These are phyloP conservation scores for Centaurea solstitialis DNA, from an alignment of 129 eudicot genomes.

Conservation along the genomic window DNA sequence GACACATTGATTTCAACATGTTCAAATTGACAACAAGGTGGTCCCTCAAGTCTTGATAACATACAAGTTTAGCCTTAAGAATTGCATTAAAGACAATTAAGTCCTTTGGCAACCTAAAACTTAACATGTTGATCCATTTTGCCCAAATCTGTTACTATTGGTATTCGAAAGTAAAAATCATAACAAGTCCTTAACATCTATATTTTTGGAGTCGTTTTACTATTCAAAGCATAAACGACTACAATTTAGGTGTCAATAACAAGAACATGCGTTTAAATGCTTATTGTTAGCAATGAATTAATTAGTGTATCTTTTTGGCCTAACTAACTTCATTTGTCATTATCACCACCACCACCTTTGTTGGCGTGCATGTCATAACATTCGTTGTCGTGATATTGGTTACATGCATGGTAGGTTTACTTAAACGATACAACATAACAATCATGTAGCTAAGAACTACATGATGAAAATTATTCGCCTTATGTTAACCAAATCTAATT, in stretches of 20 bases:
- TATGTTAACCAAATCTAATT: background rate
- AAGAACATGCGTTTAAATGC: background rate
- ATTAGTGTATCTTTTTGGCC: background rate
- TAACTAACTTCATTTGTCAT: background rate
- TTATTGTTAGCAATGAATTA: background rate
- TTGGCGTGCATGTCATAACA: background rate
- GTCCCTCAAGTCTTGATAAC: background rate
- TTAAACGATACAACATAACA: background rate
- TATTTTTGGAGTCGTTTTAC: background rate
- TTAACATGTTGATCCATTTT: background rate
- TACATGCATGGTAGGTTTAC: background rate
- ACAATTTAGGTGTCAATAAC: background rate
- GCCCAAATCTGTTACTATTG: background rate
- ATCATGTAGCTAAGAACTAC: background rate
- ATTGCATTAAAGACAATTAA: background rate
- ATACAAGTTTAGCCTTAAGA: background rate
- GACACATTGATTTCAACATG: background rate
- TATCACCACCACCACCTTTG: background rate
- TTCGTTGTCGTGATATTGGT: background rate
- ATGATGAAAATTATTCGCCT: background rate
- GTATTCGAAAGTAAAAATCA: background rate
- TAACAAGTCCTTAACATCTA: background rate
- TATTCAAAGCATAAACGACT: background rate
- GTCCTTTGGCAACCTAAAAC: background rate
- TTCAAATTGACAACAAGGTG: background rate